phyloP scores from a whole-genome alignment of 345 rosid genomes.

The Citrus trifoliata region DNA sequence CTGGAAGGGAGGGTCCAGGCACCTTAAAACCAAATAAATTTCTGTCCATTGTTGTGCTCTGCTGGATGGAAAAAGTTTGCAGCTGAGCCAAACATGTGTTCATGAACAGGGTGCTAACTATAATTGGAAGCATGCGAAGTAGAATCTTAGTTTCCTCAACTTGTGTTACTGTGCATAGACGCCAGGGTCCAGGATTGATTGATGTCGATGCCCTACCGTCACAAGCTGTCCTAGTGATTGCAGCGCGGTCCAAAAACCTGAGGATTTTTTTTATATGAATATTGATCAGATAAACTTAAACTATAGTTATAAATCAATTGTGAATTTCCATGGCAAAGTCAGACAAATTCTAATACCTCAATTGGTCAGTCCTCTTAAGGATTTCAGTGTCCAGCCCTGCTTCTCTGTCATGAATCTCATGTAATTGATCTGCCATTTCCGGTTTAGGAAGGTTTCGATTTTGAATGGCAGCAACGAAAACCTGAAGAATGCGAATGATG shows the following conservation, averaged over 20 bases:
- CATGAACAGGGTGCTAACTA: conserved; percentile 61
- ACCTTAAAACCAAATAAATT: conserved; percentile 36
- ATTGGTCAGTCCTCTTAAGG: conserved; percentile 45
- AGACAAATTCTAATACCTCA: conserved; percentile 31
- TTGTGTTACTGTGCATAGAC: conserved; percentile 55
- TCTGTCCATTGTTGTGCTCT: conserved; percentile 58
- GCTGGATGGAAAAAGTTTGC: conserved; percentile 56
- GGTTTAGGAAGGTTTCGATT: conserved; percentile 43
- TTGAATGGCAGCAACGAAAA: conserved; percentile 40
- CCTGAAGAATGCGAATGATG: conserved; percentile 44
- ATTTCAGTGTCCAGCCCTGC: conserved; percentile 31
- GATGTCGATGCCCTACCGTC: conserved; percentile 17
- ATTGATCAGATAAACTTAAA: neutral
- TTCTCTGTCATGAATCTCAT: conserved; percentile 45
- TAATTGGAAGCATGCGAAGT: conserved; percentile 52
- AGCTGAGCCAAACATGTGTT: conserved; percentile 73
- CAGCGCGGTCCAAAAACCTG: conserved; percentile 58
- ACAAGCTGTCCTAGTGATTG: conserved; percentile 17
- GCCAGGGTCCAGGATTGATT: conserved; percentile 35
- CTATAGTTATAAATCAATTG: neutral
- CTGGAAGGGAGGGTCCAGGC: conserved; percentile 55
- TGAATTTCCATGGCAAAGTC: neutral
- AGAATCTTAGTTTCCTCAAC: conserved; percentile 64
- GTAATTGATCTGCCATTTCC: conserved; percentile 35
- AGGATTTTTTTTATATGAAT: too few species aligned